A percentile compares a stretch with the other conserved stretches of the same genome.
These are phyloP conservation scores for Annulohypoxylon maeteangense DNA, from an alignment of 495 filamentous ascomycete genomes.

Conservation along the genomic window DNA sequence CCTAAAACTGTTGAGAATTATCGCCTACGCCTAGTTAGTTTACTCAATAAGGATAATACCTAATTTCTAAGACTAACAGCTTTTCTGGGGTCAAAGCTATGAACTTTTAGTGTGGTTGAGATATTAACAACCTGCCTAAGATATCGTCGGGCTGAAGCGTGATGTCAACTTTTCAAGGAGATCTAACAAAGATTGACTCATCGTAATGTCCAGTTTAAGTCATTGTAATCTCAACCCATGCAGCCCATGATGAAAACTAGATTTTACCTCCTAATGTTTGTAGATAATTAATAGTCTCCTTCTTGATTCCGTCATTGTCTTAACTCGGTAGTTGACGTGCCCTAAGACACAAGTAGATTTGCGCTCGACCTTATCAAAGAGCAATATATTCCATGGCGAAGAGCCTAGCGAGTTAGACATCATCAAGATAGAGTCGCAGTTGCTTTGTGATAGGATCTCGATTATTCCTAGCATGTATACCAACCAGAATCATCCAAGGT, in stretches of 20 bases:
- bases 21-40: not conserved
- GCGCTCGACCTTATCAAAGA: not conserved
- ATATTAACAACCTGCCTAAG: not conserved
- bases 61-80: not conserved
- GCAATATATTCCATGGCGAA: not conserved
- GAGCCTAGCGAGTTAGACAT: not conserved
- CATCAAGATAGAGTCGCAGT: not conserved
- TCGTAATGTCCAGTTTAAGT: not conserved
- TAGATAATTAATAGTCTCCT: too few species aligned
- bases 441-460: constrained; percentile 5
- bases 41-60: not conserved
- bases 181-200: not conserved
- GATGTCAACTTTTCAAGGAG: not conserved
- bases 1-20: not conserved
- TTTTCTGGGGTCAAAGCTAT: not conserved
- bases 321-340: not conserved
- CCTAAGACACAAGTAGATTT: not conserved
- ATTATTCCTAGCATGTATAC: constrained; percentile 4
- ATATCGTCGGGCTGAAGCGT: not conserved
- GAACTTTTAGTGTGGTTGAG: not conserved
- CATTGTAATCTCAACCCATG: too few species aligned
- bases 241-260: too few species aligned
- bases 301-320: not conserved
- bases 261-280: too few species aligned
- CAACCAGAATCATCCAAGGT: not conserved